phyloP scores from a whole-genome alignment of 2,329 filamentous ascomycete species.

The Microcyclospora pomicola region DNA sequence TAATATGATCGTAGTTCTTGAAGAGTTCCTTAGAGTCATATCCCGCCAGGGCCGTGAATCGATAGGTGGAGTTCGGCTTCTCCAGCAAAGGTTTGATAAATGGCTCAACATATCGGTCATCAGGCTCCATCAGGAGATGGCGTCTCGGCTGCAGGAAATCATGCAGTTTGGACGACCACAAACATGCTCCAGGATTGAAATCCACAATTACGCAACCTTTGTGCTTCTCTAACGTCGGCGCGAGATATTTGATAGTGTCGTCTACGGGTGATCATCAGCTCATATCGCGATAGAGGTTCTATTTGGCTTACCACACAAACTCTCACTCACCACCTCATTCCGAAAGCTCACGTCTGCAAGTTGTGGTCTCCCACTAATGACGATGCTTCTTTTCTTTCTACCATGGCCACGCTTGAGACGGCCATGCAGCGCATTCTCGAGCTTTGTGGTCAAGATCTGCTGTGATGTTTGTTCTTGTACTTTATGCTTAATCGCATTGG shows the following conservation, averaged over 20 bases:
- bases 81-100: slow-evolving; percentile 41
- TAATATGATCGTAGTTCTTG: slow-evolving; percentile 35
- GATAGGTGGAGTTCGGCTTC: slow-evolving; percentile 33
- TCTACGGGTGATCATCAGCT: slow-evolving; percentile 31
- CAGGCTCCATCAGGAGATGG: slow-evolving; percentile 72
- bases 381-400: too few relatives aligned
- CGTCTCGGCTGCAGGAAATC: slow-evolving; percentile 60
- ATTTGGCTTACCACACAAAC: slow-evolving; percentile 30
- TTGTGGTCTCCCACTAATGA: background rate
- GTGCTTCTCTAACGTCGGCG: slow-evolving; percentile 53
- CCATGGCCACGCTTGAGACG: too few relatives aligned
- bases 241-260: slow-evolving; percentile 57
- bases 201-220: slow-evolving; percentile 75
- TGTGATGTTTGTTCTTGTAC: too few relatives aligned
- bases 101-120: slow-evolving; percentile 42
- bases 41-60: slow-evolving; percentile 24
- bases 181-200: slow-evolving; percentile 63
- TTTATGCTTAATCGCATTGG: too few relatives aligned
- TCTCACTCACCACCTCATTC: slow-evolving; percentile 27
- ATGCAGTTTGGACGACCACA: slow-evolving; percentile 69
- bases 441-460: too few relatives aligned
- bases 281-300: slow-evolving; percentile 1
- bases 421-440: too few relatives aligned
- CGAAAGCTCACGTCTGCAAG: slow-evolving; percentile 1
- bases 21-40: slow-evolving; percentile 9